Percentiles rank a stretch among this genome's conserved stretches.
These are phyloP conservation scores for Globisporangium takayamanum DNA, from an alignment of 352 stramenopile genomes.

Conservation along the genomic window DNA sequence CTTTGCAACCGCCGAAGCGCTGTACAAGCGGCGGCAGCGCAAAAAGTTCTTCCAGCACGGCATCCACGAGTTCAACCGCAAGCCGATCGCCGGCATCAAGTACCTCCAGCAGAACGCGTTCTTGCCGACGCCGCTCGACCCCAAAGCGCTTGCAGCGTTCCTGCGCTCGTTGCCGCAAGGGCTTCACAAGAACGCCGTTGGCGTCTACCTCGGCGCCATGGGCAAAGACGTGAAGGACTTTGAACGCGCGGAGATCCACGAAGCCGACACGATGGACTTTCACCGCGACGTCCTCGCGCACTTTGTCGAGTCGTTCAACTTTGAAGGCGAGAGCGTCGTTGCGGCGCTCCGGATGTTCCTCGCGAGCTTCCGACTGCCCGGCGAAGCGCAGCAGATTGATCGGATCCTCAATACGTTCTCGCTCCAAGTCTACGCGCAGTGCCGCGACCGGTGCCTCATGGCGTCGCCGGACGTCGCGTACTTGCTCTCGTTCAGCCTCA, in stretches of 20 bases:
- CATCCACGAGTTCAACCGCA: conserved; percentile 93
- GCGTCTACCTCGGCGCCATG: conserved; percentile 81
- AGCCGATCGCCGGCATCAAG: conserved; percentile 86
- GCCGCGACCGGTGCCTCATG: conserved; percentile 79
- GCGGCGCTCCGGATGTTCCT: conserved; percentile 78
- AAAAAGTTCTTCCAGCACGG: conserved; percentile 84
- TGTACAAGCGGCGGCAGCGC: conserved; percentile 60
- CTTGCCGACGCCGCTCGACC: conserved; percentile 68
- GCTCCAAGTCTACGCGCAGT: conserved; percentile 78
- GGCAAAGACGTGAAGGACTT: conserved; percentile 74
- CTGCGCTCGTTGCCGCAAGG: conserved; percentile 73
- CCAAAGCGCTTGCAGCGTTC: conserved; percentile 79
- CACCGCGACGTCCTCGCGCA: conserved; percentile 63
- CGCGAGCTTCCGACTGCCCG: conserved; percentile 75
- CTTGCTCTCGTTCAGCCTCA: conserved; percentile 85
- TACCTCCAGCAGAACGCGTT: conserved; percentile 78
- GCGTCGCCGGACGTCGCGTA: conserved; percentile 87
- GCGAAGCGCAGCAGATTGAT: conserved; percentile 86
- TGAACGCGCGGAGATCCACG: conserved; percentile 64
- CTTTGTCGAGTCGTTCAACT: conserved; percentile 81
- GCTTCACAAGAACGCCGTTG: conserved; percentile 80
- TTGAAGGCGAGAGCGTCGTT: conserved; percentile 69
- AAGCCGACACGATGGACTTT: conserved; percentile 82
- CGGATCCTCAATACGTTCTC: conserved; percentile 86
- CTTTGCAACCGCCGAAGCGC: conserved; percentile 37